Conservation (phyloP, 768 basidiomycete genomes). For the Termitomyces sp. region DNA sequence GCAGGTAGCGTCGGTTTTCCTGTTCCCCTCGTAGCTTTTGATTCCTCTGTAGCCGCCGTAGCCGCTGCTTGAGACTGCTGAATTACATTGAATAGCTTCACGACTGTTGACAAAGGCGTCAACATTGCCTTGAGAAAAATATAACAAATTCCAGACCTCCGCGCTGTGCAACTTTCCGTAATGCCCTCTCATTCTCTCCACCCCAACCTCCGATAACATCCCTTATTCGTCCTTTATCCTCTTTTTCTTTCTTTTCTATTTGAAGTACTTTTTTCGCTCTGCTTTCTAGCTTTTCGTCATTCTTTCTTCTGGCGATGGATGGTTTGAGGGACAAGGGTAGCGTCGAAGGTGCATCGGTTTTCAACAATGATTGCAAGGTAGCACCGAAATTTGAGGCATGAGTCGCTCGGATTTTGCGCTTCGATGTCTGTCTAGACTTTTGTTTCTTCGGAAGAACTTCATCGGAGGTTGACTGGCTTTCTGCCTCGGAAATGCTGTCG, state of each 20-base stretch:
- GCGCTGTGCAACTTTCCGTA: constrained; percentile 81
- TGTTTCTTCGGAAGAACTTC: constrained; percentile 48
- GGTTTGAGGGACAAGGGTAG: constrained; percentile 78
- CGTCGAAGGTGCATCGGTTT: constrained; percentile 64
- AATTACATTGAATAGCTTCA: constrained; percentile 83
- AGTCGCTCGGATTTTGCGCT: constrained; percentile 80
- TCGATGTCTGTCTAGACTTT: constrained; percentile 77
- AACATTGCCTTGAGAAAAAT: neutral
- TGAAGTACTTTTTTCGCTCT: constrained; percentile 69
- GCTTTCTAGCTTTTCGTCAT: constrained; percentile 71
- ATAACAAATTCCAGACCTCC: constrained; percentile 48
- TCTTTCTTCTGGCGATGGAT: constrained; percentile 59
- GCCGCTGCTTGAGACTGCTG: constrained; percentile 72
- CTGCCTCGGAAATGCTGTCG: constrained; percentile 8
- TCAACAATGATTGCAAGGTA: constrained; percentile 66
- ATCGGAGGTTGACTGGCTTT: constrained; percentile 45
- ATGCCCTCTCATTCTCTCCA: constrained; percentile 69
- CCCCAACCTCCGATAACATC: constrained; percentile 90
- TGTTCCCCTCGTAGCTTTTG: constrained; percentile 59
- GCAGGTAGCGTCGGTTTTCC: constrained; percentile 73
- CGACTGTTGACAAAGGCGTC: constrained; percentile 40
- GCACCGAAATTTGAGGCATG: constrained; percentile 69
- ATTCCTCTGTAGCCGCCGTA: constrained; percentile 45
- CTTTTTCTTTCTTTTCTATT: constrained; percentile 67
- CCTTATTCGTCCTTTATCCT: constrained; percentile 60